A percentile compares a stretch with the other conserved stretches of the same genome.
phyloP scores from a whole-genome alignment of 1,139 yeast genomes.

The Geotrichum siamense region DNA sequence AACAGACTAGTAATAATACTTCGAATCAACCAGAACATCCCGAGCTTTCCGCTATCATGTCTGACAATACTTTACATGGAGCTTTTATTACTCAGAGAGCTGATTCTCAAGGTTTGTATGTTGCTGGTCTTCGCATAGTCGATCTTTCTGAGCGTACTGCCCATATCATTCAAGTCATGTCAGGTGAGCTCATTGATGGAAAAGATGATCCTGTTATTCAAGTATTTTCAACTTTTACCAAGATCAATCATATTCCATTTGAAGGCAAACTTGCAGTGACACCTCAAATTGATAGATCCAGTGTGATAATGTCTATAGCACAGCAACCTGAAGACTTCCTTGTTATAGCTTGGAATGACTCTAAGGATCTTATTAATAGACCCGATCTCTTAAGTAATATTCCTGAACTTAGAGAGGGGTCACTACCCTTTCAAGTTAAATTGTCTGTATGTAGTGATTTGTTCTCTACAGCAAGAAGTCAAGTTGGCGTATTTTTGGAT shows the following conservation, averaged over 20 bases:
- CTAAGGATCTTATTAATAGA: conserved; percentile 6
- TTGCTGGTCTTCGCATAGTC: conserved; percentile 52
- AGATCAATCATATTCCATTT: conserved; percentile 44
- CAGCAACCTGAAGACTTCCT: conserved; percentile 18
- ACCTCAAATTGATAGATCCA: conserved; percentile 37
- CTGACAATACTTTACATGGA: conserved; percentile 22
- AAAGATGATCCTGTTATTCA: conserved; percentile 45
- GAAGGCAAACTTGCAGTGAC: conserved; percentile 49
- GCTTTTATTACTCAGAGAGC: conserved; percentile 20
- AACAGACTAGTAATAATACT: conserved; percentile 20
- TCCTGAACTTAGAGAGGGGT: conserved; percentile 14
- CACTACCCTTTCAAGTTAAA: conserved; percentile 14
- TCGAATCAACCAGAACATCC: conserved; percentile 9
- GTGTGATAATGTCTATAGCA: conserved; percentile 23
- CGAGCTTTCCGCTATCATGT: conserved; percentile 20
- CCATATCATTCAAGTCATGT: conserved; percentile 58
- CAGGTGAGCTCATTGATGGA: conserved; percentile 32
- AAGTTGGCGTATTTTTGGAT: conserved; percentile 17
- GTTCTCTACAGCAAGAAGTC: conserved; percentile 11
- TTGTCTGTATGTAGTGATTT: conserved; percentile 16
- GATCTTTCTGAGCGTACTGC: conserved; percentile 61
- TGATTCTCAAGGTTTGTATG: conserved; percentile 31
- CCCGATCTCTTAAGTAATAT: conserved; percentile 11
- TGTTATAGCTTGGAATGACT: conserved; percentile 22
- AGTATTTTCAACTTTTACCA: conserved; percentile 49